Percentiles rank a stretch among this genome's conserved stretches.
Evolutionary conservation across 768 basidiomycete genomes (phyloP).

Genomic region (Hygrophoropsis aurantiaca): DNA sequence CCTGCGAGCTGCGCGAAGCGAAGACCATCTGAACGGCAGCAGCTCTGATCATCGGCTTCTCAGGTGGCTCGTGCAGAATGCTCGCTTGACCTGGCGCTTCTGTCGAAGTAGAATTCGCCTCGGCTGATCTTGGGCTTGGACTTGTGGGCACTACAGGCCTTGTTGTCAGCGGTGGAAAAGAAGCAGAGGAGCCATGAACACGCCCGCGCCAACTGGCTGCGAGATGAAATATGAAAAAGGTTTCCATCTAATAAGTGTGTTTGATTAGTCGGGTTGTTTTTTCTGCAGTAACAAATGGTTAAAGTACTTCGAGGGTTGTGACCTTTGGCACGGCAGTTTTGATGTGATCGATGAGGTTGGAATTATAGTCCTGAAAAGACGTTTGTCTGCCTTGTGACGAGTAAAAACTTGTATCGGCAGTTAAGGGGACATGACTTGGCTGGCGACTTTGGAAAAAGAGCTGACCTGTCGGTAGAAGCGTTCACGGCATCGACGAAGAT

Average conservation of each 20-base stretch:
- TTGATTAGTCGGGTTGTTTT: not conserved
- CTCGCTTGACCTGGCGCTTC: slow-evolving; percentile 2
- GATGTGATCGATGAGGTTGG: slow-evolving; percentile 57
- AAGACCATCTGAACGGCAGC: slow-evolving; percentile 82
- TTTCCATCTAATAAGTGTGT: slow-evolving; percentile 84
- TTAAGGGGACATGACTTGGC: not conserved
- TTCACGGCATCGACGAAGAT: slow-evolving; percentile 53
- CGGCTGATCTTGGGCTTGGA: slow-evolving; percentile 15
- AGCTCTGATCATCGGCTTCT: slow-evolving; percentile 54
- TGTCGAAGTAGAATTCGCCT: slow-evolving; percentile 10
- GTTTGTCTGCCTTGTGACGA: slow-evolving; percentile 84
- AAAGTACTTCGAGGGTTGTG: slow-evolving; percentile 65
- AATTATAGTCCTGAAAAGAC: slow-evolving; percentile 76
- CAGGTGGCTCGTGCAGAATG: slow-evolving; percentile 6
- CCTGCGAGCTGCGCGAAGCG: slow-evolving; percentile 68
- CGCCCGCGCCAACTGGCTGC: slow-evolving; percentile 64
- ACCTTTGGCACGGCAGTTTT: slow-evolving; percentile 50
- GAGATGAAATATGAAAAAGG: slow-evolving; percentile 78
- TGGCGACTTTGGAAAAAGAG: not conserved
- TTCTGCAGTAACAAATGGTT: not conserved
- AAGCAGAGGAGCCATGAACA: slow-evolving; percentile 17
- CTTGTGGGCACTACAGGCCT: slow-evolving; percentile 41
- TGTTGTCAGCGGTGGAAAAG: slow-evolving; percentile 43
- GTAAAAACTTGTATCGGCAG: slow-evolving; percentile 60
- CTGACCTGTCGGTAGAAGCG: slow-evolving; percentile 80